phyloP scores from a whole-genome alignment of 768 basidiomycete species.

The Lactarius psammicola region DNA sequence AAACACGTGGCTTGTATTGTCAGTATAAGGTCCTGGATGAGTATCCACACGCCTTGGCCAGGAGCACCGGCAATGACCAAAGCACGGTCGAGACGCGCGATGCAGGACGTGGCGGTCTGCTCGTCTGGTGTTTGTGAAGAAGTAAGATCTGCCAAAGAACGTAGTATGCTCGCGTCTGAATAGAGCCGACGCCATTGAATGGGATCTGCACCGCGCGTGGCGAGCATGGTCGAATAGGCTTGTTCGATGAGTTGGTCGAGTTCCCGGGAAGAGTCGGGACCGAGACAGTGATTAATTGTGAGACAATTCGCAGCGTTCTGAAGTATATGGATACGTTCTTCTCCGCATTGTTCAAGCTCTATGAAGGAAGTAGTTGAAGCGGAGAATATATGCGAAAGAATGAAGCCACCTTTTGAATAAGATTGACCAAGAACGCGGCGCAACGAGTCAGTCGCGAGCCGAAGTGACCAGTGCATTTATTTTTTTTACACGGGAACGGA shows the following conservation, averaged over 20 bases:
- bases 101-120: constrained; percentile 41
- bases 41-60: constrained; percentile 55
- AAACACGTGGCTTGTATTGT: constrained; percentile 51
- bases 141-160: constrained; percentile 42
- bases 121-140: constrained; percentile 25
- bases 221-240: constrained; percentile 53
- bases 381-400: constrained; percentile 34
- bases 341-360: constrained; percentile 32
- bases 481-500: not conserved
- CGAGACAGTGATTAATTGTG: constrained; percentile 3
- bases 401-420: constrained; percentile 28
- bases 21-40: constrained; percentile 62
- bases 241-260: constrained; percentile 46
- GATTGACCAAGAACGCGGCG: constrained; percentile 10
- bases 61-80: constrained; percentile 83
- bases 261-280: constrained; percentile 17
- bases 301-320: constrained; percentile 14
- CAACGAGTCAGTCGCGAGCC: constrained; percentile 18
- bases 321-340: constrained; percentile 36
- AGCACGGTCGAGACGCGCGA: constrained; percentile 69
- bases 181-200: constrained; percentile 67
- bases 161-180: constrained; percentile 70
- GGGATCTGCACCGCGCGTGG: constrained; percentile 35
- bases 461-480: constrained; percentile 10
- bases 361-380: not conserved